Conservation (phyloP, 2,329 filamentous ascomycete species). For the Talaromyces sp. region DNA sequence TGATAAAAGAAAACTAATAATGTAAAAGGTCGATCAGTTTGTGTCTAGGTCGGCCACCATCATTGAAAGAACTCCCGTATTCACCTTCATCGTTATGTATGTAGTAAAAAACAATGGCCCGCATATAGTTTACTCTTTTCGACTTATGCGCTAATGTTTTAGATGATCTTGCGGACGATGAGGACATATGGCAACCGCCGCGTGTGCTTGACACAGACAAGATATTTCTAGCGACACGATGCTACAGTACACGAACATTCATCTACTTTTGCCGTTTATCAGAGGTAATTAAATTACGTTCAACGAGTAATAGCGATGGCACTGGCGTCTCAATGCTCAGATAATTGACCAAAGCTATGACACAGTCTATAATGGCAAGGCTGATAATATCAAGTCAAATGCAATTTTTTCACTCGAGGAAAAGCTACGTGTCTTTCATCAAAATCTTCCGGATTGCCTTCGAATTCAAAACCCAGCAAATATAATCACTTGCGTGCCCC, state of each 20-base stretch:
- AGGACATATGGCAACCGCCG: conserved; percentile 13
- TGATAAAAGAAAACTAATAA: background rate
- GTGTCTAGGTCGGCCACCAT: conserved; percentile 17
- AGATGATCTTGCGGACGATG: conserved; percentile 8
- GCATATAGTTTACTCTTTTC: background rate
- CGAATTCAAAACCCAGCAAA: conserved; percentile 1
- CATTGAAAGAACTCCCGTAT: conserved; percentile 12
- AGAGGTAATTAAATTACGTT: background rate
- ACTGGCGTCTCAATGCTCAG: background rate
- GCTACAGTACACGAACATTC: conserved; percentile 9
- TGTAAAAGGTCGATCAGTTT: conserved; percentile 16
- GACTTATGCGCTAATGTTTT: background rate
- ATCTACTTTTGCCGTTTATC: conserved; percentile 13
- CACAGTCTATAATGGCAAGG: conserved; percentile 10
- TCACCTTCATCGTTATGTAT: conserved; percentile 7
- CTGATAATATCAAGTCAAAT: conserved; percentile 10
- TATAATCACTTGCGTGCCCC: conserved; percentile 12
- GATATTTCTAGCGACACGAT: conserved; percentile 12
- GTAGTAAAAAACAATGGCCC: background rate
- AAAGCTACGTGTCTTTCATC: conserved; percentile 9
- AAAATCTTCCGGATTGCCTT: conserved; percentile 9
- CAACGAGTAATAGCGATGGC: background rate
- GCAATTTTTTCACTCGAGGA: conserved; percentile 12
- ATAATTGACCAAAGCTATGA: conserved; percentile 15
- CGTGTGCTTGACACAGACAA: conserved; percentile 8